Evolutionary conservation across 768 basidiomycete species (phyloP), one percentile per base, ranked within the genome.

Genomic region (Amyloporia xantha): DNA sequence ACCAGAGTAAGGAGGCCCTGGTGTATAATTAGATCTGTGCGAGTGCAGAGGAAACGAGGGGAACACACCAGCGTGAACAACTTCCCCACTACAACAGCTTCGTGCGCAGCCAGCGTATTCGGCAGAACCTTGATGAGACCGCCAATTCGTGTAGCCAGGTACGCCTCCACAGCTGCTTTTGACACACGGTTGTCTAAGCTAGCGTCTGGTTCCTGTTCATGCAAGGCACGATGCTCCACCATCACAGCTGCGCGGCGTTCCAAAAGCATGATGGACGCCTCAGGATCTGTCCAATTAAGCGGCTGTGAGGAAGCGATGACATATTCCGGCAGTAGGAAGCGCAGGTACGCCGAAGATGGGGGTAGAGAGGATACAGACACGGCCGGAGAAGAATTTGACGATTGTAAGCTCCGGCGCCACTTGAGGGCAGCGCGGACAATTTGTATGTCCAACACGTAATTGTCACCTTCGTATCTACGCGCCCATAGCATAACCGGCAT

Each of bases 401-500:
- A 28, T 15, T 44, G 42, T 13, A 77, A 59, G 13, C 51, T 57
- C 15, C 62, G 67, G 57, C 74, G 75, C 0, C 82, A 73, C 55
- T 86, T 89, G 24, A 86, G 64, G 2, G 84, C 83, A 0, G 83
- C 78, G 20, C 84, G 77, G 27, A 85, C 78, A 27, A 86, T 84
- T 64, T 90, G 87, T 41, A 78, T 73, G 54, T 86, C 82, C 10
- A 90, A 72, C 4, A 88, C 82, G 52, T 76, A 88, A 59, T 90
- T 89, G 58, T 90, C 87, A 12, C 86, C 86, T 66, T 89, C 86
- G 53, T 77, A 87, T 2, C 83, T 84, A 51, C 5, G 0, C n/a
- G n/a, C n/a, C n/a, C n/a, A 37, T 26, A n/a, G n/a, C n/a, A n/a
- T n/a, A n/a, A n/a, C n/a, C n/a, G n/a, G n/a, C n/a, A n/a, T n/a